phyloP scores from a whole-genome alignment of 192 early-diverging fungal genomes.

The Coemansia sp. region DNA sequence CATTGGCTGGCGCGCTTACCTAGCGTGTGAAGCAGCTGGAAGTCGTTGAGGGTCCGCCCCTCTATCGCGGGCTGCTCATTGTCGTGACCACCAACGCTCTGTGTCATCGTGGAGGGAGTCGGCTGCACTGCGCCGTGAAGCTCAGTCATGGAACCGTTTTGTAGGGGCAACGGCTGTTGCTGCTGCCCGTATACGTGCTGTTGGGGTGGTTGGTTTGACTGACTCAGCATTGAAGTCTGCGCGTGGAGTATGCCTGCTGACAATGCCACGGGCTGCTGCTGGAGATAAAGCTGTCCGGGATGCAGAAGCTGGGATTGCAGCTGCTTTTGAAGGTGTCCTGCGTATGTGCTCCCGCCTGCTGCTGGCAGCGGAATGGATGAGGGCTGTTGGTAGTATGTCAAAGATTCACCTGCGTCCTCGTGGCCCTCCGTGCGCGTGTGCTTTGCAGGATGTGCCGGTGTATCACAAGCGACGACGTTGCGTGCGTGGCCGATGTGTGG shows the following conservation, averaged over 20 bases:
- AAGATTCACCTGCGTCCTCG: constrained; percentile 1
- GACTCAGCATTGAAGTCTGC: constrained; percentile 2
- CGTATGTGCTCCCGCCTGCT: neutral
- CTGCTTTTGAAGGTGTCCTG: neutral
- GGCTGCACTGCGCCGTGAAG: constrained; percentile 2
- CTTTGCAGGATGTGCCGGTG: constrained; percentile 25
- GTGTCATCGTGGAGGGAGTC: constrained; percentile 2
- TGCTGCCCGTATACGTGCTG: constrained; percentile 4
- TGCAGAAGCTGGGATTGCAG: neutral
- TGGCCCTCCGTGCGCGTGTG: constrained; percentile 21
- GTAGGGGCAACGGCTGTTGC: neutral
- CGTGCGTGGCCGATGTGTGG: constrained; percentile 11
- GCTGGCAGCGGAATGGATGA: neutral
- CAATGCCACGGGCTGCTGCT: constrained; percentile 8
- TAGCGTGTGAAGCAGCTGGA: constrained; percentile 51
- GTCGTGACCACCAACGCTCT: neutral
- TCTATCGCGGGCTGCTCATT: constrained; percentile 10
- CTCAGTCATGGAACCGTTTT: neutral
- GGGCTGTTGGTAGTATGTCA: constrained; percentile 11
- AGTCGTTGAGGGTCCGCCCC: constrained; percentile 49
- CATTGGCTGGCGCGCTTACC: constrained; percentile 27
- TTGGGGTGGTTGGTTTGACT: constrained; percentile 5
- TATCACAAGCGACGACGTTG: neutral
- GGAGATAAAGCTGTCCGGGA: constrained; percentile 11
- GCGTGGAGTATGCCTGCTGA: constrained; percentile 6